phyloP scores from a whole-genome alignment of 305 asterid genomes.

The Rubia occidens region DNA sequence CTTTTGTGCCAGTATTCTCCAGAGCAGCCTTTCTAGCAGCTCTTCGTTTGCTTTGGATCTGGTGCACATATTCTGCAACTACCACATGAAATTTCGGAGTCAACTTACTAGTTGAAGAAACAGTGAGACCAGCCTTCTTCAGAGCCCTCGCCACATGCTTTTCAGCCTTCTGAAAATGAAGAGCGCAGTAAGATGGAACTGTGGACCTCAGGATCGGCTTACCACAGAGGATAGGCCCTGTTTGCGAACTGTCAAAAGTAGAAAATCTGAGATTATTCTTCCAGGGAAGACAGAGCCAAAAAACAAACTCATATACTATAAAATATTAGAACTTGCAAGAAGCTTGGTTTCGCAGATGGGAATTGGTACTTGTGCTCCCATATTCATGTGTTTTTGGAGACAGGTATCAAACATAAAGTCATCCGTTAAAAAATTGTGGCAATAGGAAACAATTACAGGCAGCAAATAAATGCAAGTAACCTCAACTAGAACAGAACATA shows the following conservation, averaged over 20 bases:
- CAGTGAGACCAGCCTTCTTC: slow-evolving; percentile 66
- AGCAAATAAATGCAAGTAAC: background rate
- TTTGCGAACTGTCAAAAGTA: slow-evolving; percentile 45
- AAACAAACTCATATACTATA: background rate
- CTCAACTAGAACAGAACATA: background rate
- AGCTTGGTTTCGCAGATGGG: background rate
- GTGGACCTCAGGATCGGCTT: slow-evolving; percentile 68
- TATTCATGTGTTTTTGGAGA: background rate
- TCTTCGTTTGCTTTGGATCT: slow-evolving; percentile 65
- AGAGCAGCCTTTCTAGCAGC: slow-evolving; percentile 33
- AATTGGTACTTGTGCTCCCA: background rate
- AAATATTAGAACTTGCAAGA: background rate
- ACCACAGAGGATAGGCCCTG: slow-evolving; percentile 70
- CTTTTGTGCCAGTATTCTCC: slow-evolving; percentile 33
- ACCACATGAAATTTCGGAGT: slow-evolving; percentile 72
- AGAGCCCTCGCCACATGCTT: slow-evolving; percentile 65
- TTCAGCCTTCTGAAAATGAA: slow-evolving; percentile 67
- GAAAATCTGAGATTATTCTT: slow-evolving; percentile 11
- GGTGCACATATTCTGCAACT: slow-evolving; percentile 49
- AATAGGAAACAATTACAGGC: background rate
- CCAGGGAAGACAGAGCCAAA: slow-evolving; percentile 1
- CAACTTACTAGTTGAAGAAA: slow-evolving; percentile 54
- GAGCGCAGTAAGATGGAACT: slow-evolving; percentile 62
- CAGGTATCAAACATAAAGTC: background rate
- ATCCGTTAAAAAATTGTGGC: background rate